A percentile compares a stretch with the other conserved stretches of the same genome.
These are phyloP conservation scores for Saccharomyces hybrid DNA, from an alignment of 1,139 yeast species.

Conservation along the genomic window DNA sequence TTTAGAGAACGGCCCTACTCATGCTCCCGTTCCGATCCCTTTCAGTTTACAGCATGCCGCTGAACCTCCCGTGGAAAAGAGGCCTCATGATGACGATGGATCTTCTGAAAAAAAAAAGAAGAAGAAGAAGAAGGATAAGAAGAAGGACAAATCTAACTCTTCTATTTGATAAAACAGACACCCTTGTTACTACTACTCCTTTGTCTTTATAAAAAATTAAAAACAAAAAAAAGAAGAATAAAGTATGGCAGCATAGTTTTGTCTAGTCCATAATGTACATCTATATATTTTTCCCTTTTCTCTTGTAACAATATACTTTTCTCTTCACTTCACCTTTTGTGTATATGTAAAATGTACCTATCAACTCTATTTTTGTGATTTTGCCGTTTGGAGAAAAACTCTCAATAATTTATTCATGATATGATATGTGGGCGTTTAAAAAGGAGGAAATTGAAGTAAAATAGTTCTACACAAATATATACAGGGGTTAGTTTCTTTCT, in stretches of 20 bases:
- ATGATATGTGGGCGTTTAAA: background rate
- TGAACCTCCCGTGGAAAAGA: conserved; percentile 20
- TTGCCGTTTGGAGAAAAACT: background rate
- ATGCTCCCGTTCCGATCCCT: conserved; percentile 36
- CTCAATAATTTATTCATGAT: background rate
- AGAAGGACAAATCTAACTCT: conserved; percentile 29
- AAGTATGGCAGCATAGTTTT: background rate
- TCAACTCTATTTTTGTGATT: background rate
- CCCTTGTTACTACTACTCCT: background rate
- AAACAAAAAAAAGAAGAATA: background rate
- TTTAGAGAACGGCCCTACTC: conserved; percentile 26
- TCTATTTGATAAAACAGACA: conserved; percentile 1
- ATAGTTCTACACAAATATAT: background rate
- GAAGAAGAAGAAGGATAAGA: conserved; percentile 38
- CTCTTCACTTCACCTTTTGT: background rate
- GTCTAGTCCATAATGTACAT: background rate
- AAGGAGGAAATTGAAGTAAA: background rate
- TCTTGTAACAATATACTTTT: background rate
- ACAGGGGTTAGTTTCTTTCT: background rate
- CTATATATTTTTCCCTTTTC: background rate
- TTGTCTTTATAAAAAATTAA: background rate
- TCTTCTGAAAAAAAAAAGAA: conserved; percentile 35
- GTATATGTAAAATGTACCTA: background rate
- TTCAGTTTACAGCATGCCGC: conserved; percentile 23
- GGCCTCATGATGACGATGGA: conserved; percentile 29